Conservation (phyloP, 164 flowering plant species). For the Umbellularia californica region DNA sequence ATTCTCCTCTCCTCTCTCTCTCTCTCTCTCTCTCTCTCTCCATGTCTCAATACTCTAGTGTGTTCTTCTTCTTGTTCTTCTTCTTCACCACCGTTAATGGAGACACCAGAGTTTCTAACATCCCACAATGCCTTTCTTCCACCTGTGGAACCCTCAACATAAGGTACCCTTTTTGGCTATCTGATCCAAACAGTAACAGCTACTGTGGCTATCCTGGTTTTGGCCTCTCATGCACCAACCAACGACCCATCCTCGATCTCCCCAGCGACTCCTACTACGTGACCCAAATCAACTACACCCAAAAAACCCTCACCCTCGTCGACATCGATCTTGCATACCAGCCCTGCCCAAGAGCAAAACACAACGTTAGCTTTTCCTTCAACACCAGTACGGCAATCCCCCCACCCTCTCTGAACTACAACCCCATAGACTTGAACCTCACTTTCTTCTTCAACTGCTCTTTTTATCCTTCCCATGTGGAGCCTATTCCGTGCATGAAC, state of each 20-base stretch:
- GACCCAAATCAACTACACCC: not conserved
- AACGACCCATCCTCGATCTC: not conserved
- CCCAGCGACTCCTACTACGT: not conserved
- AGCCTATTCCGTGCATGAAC: not conserved
- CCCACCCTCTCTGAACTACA: not conserved
- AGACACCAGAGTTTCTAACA: not conserved
- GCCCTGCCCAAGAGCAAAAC: not conserved
- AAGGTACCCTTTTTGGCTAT: not conserved
- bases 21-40: not conserved
- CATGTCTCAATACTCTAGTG: too few species aligned
- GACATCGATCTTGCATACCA: not conserved
- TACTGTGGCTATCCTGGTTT: not conserved
- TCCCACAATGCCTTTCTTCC: not conserved
- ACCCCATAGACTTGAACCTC: not conserved
- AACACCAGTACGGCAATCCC: not conserved
- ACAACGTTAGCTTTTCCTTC: not conserved
- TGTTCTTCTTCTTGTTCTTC: not conserved
- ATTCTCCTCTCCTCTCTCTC: not conserved
- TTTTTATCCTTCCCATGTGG: not conserved
- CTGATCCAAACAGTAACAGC: not conserved
- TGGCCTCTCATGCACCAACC: not conserved
- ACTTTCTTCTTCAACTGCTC: not conserved
- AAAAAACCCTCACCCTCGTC: not conserved
- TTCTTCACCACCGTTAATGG: not conserved
- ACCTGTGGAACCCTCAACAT: not conserved